These are phyloP conservation scores for Didymella sp. DNA, from an alignment of 2,329 filamentous ascomycete genomes.

Conservation along the genomic window DNA sequence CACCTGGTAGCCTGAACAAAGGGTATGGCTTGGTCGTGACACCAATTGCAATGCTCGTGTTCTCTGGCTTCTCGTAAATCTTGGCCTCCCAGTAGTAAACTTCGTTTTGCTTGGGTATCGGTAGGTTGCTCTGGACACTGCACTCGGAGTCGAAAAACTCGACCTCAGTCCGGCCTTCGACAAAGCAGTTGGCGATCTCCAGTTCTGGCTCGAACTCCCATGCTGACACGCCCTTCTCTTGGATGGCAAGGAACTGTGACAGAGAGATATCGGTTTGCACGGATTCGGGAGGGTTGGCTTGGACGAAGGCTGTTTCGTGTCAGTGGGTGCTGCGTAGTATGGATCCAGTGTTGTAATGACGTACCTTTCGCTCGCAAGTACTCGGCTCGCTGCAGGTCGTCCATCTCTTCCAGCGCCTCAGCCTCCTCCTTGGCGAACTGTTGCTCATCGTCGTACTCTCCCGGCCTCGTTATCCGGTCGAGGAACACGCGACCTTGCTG, in stretches of 20 bases:
- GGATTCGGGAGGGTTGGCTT: conserved; percentile 93
- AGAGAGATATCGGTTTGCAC: conserved; percentile 95
- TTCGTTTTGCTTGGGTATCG: conserved; percentile 97
- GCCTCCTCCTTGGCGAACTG: conserved; percentile 92
- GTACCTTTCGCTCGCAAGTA: conserved; percentile 95
- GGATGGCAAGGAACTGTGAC: conserved; percentile 96
- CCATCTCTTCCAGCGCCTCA: conserved; percentile 93
- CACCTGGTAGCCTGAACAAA: conserved; percentile 90
- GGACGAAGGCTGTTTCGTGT: conserved; percentile 75
- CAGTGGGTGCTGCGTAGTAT: conserved; percentile 1
- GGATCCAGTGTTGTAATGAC: background rate
- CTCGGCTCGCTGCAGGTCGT: conserved; percentile 86
- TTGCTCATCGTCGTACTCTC: conserved; percentile 98
- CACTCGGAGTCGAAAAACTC: conserved; percentile 99
- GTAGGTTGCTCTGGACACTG: conserved; percentile 94
- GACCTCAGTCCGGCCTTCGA: conserved; percentile 94
- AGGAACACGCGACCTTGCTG: conserved; percentile 86
- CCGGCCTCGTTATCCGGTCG: conserved; percentile 89
- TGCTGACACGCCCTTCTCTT: conserved; percentile 98
- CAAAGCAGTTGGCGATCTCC: conserved; percentile 98
- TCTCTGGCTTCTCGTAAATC: conserved; percentile 95
- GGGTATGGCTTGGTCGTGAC: conserved; percentile 98
- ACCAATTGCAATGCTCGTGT: conserved; percentile 84
- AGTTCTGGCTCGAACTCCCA: conserved; percentile 99
- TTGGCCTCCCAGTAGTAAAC: conserved; percentile 99